These are phyloP conservation scores for Pinus albicaulis DNA, from an alignment of 75 land plant genomes.

Conservation along the genomic window DNA sequence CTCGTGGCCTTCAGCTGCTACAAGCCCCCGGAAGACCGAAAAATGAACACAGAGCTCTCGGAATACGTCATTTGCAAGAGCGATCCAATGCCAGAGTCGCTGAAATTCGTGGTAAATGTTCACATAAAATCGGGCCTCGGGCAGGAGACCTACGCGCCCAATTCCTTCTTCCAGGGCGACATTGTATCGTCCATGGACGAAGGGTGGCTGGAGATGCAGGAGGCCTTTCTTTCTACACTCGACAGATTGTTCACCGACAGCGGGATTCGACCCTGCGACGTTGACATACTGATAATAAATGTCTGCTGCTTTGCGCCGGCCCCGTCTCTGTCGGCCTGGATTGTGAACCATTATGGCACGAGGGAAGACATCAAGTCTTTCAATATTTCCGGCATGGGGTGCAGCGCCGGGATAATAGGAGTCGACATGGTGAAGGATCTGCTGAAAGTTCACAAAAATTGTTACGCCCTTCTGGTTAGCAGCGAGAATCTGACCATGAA, in stretches of 20 bases:
- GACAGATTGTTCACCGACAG: constrained; percentile 31
- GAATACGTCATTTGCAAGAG: constrained; percentile 13
- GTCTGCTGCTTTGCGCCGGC: constrained; percentile 35
- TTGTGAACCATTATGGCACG: constrained; percentile 52
- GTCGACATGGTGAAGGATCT: constrained; percentile 39
- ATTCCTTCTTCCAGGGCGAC: constrained; percentile 17
- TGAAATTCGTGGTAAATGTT: constrained; percentile 29
- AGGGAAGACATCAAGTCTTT: constrained; percentile 45
- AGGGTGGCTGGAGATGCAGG: constrained; percentile 49
- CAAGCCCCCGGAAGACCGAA: constrained; percentile 41
- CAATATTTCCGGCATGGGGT: constrained; percentile 73
- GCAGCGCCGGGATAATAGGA: constrained; percentile 57
- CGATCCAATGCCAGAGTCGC: constrained; percentile 8
- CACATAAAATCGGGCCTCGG: constrained; percentile 47
- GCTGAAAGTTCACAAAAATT: constrained; percentile 24
- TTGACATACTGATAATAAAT: constrained; percentile 63
- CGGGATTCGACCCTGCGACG: constrained; percentile 28
- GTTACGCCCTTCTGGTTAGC: constrained; percentile 43
- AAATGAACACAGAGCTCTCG: constrained; percentile 19
- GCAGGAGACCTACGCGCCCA: constrained; percentile 47
- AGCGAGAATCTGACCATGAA: constrained; percentile 49
- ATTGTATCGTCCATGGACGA: not conserved
- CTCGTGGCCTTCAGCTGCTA: constrained; percentile 48
- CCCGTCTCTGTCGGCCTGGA: constrained; percentile 48
- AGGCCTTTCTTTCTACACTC: constrained; percentile 29